Conservation (phyloP, 805 yeast species). For the Candida morakotiae region DNA sequence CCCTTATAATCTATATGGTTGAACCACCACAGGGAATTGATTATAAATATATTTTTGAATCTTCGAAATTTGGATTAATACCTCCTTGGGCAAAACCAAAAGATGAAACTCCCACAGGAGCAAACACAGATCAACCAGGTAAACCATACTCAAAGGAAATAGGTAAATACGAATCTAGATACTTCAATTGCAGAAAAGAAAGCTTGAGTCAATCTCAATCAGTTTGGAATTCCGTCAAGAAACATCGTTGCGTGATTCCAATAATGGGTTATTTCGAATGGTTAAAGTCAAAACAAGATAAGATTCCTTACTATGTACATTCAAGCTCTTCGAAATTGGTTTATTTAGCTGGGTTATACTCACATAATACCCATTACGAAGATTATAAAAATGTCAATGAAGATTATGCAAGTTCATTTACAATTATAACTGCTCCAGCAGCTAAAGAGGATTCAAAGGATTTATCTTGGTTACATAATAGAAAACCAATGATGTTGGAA, state of each 20-base stretch:
- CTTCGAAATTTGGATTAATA: slow-evolving; percentile 79
- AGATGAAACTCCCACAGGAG: slow-evolving; percentile 23
- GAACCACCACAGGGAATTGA: slow-evolving; percentile 6
- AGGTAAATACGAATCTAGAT: slow-evolving; percentile 37
- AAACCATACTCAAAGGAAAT: slow-evolving; percentile 25
- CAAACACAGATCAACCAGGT: slow-evolving; percentile 14
- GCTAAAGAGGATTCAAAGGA: slow-evolving; percentile 37
- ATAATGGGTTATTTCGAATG: slow-evolving; percentile 87
- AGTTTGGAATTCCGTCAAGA: slow-evolving; percentile 54
- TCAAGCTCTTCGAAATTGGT: slow-evolving; percentile 49
- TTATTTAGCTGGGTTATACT: slow-evolving; percentile 54
- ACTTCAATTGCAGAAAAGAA: slow-evolving; percentile 76
- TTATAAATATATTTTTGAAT: slow-evolving; percentile 27
- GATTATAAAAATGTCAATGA: slow-evolving; percentile 13
- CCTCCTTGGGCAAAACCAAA: slow-evolving; percentile 62
- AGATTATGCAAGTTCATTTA: slow-evolving; percentile 44
- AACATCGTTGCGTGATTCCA: slow-evolving; percentile 69
- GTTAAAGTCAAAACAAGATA: slow-evolving; percentile 41
- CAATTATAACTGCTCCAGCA: slow-evolving; percentile 75
- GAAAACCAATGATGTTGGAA: slow-evolving; percentile 73
- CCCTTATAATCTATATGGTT: slow-evolving; percentile 35
- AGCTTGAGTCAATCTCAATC: slow-evolving; percentile 43
- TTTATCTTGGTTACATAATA: slow-evolving; percentile 63
- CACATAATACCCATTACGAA: slow-evolving; percentile 31
- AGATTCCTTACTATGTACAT: slow-evolving; percentile 63